These are phyloP conservation scores for Penicillium cosmopolitanum DNA, from an alignment of 495 filamentous ascomycete species.

Conservation along the genomic window DNA sequence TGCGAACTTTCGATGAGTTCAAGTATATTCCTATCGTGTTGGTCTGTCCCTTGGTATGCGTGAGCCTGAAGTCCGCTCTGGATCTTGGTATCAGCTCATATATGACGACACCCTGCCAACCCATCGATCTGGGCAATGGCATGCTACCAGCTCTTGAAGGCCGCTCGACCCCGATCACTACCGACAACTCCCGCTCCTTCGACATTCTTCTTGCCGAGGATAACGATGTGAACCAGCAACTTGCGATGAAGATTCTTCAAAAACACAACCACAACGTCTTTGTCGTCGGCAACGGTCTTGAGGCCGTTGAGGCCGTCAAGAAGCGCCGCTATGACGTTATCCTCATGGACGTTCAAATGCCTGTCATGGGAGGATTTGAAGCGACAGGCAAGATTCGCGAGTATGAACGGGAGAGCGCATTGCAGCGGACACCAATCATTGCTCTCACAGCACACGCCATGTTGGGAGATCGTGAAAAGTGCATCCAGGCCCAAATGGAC, in stretches of 20 bases:
- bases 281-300: constrained; percentile 92
- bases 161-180: constrained; percentile 85
- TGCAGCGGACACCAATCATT: constrained; percentile 90
- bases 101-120: constrained; percentile 96
- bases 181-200: constrained; percentile 94
- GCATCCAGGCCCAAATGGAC: constrained; percentile 98
- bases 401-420: constrained; percentile 76
- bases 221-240: constrained; percentile 94
- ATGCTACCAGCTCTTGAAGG: constrained; percentile 98
- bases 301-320: constrained; percentile 88
- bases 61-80: constrained; percentile 91
- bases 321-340: constrained; percentile 93
- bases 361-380: constrained; percentile 98
- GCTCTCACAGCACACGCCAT: constrained; percentile 98
- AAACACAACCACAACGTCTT: constrained; percentile 98
- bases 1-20: constrained; percentile 89
- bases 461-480: constrained; percentile 98
- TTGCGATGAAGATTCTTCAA: constrained; percentile 96
- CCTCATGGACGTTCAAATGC: constrained; percentile 99
- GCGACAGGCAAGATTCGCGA: constrained; percentile 96
- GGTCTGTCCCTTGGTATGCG: constrained; percentile 85
- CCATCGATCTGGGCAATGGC: constrained; percentile 95
- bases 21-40: constrained; percentile 98
- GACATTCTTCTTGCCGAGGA: constrained; percentile 96
- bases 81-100: constrained; percentile 97